A percentile compares a stretch with the other conserved stretches of the same genome.
Evolutionary conservation across 805 yeast species (phyloP).

Genomic region (Citeromyces nyonsensis): DNA sequence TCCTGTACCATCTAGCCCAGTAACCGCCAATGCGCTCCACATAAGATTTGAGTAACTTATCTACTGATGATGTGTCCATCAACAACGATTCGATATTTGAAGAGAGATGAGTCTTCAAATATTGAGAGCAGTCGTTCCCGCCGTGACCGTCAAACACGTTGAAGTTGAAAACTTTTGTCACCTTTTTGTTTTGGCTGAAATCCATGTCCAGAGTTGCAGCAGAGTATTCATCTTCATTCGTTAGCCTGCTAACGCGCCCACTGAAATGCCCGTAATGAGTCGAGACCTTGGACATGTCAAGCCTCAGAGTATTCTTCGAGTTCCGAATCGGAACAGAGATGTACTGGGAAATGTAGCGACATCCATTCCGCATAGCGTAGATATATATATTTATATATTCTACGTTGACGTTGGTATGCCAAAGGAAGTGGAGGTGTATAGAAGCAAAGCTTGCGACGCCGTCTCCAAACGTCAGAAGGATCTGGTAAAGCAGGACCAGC

Average conservation of each 20-base stretch:
- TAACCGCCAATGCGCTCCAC: slow-evolving; percentile 56
- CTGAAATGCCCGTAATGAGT: slow-evolving; percentile 66
- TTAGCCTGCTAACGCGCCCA: slow-evolving; percentile 57
- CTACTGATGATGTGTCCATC: slow-evolving; percentile 15
- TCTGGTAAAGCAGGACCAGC: too few relatives aligned
- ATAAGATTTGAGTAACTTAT: slow-evolving; percentile 37
- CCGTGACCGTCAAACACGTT: slow-evolving; percentile 94
- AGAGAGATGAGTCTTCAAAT: slow-evolving; percentile 37
- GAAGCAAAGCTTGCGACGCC: too few relatives aligned
- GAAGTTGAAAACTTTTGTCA: slow-evolving; percentile 40
- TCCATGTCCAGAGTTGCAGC: slow-evolving; percentile 26
- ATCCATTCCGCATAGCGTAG: too few relatives aligned
- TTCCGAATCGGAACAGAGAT: slow-evolving; percentile 10
- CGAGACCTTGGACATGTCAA: slow-evolving; percentile 51
- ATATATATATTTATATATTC: too few relatives aligned
- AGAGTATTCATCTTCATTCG: slow-evolving; percentile 71
- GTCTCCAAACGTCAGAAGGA: too few relatives aligned
- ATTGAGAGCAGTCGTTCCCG: slow-evolving; percentile 59
- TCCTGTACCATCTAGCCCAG: slow-evolving; percentile 66
- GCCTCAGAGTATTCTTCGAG: slow-evolving; percentile 20
- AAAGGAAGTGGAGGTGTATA: too few relatives aligned
- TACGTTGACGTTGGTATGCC: too few relatives aligned
- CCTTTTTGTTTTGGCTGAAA: slow-evolving; percentile 3
- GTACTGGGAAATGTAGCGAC: slow-evolving; percentile 11
- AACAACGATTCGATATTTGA: slow-evolving; percentile 29